These are phyloP conservation scores for Theileria sp. DNA, from an alignment of 169 alveolate species.

Conservation along the genomic window DNA sequence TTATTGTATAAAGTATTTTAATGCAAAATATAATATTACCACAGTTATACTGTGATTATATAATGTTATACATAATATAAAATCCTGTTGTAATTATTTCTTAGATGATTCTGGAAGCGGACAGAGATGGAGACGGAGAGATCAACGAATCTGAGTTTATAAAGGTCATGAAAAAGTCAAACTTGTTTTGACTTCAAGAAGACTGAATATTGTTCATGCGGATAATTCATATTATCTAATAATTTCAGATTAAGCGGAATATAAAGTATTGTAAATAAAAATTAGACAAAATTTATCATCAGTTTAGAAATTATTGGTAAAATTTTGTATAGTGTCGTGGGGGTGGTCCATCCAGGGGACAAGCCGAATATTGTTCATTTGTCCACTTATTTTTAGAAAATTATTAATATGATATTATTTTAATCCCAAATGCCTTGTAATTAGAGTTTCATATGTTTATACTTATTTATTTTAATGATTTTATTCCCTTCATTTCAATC, in stretches of 20 bases:
- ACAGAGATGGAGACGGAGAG: constrained; percentile 97
- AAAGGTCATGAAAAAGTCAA: constrained; percentile 96
- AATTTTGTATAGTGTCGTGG: constrained; percentile 1
- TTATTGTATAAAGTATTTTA: background rate
- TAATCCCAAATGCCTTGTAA: background rate
- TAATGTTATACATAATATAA: background rate
- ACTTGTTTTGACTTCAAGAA: constrained; percentile 79
- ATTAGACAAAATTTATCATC: background rate
- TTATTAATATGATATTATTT: background rate
- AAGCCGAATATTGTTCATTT: background rate
- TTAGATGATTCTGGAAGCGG: constrained; percentile 98
- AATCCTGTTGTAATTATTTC: background rate
- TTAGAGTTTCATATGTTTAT: background rate
- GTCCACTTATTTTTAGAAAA: background rate
- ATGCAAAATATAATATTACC: background rate
- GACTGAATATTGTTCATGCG: background rate
- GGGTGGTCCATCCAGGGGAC: background rate
- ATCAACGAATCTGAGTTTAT: constrained; percentile 95
- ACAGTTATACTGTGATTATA: background rate
- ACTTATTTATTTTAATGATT: background rate
- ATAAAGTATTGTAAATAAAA: background rate
- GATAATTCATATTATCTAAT: background rate
- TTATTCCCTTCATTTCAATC: background rate
- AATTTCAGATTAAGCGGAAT: background rate
- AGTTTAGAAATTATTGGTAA: background rate